Evolutionary conservation across 2,329 filamentous ascomycete species (phyloP), one percentile per base, ranked within the genome.

Genomic region (Aureobasidium zeae): DNA sequence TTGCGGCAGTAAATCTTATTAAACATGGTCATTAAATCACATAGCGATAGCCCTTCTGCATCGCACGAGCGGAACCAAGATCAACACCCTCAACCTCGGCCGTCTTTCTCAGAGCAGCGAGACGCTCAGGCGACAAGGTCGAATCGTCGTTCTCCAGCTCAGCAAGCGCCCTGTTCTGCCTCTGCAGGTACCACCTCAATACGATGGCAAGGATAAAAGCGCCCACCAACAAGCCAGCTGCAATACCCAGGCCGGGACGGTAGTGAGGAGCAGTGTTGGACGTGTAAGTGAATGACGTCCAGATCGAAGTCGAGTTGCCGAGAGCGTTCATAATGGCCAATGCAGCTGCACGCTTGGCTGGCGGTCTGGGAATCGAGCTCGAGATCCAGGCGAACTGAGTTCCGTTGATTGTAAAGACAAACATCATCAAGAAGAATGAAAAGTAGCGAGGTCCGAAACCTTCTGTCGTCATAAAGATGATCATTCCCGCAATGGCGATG

Each of bases 291-390:
- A 61, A 66, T 0, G 63, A 63, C 7, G 63, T 66, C 58, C 57
- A 87, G 51, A 88, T 87, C 35, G 72, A 77, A 30, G 75, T 76
- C 9, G 72, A 69, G 57, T 88, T 86, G 13, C 73, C 76, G 8
- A 85, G 69, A 2, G 79, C 79, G 56, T 89, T 89, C 62, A 88
- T 85, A 49, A 81, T 78, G 1, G 83, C 84, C 4, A 89, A 60
- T 0, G 81, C 82, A 0, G 81, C 76, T 2, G 79, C 78, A 48
- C 82, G 74, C 65, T 88, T 88, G 2, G 83, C 78, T 0, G 83
- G 81, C 3, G 85, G 84, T 4, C 83, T 74, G 0, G 83, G 83
- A 39, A 89, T 70, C 1, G 79, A 81, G 57, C 83, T 85, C 34
- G 74, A 77, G 50, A 88, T 86, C 84, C 84, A 91, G 2, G 79